Percentiles rank a stretch among this genome's conserved stretches.
These are phyloP conservation scores for Paralagenidium karlingii DNA, from an alignment of 352 stramenopile species.

Conservation along the genomic window DNA sequence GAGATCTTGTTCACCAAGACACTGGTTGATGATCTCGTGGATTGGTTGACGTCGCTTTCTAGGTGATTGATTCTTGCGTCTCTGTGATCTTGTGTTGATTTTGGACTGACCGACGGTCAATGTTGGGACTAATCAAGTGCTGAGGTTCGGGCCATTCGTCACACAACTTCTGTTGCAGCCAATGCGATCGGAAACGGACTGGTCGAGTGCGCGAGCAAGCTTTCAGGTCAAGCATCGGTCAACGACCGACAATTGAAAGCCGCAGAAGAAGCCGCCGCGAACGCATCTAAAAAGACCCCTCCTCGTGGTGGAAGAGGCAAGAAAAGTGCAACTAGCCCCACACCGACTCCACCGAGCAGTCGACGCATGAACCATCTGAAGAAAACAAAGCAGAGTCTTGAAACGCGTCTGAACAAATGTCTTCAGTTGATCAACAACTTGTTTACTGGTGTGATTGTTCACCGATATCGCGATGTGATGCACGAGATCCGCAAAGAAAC, in stretches of 20 bases:
- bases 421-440: conserved; percentile 48
- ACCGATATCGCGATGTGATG: conserved; percentile 90
- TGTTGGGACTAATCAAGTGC: too few species aligned
- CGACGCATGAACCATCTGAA: conserved; percentile 23
- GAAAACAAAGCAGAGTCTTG: conserved; percentile 64
- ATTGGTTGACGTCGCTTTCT: conserved; percentile 74
- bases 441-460: conserved; percentile 66
- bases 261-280: conserved; percentile 13
- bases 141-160: conserved; percentile 69
- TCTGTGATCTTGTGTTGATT: background rate
- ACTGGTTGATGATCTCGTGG: conserved; percentile 45
- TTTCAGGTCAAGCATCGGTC: conserved; percentile 51
- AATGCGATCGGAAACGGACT: conserved; percentile 57
- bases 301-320: too few species aligned
- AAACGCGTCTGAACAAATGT: conserved; percentile 30
- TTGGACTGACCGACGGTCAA: conserved; percentile 1
- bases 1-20: conserved; percentile 67
- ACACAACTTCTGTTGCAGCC: conserved; percentile 58
- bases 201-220: conserved; percentile 26
- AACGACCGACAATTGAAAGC: conserved; percentile 60
- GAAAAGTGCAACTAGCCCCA: conserved; percentile 2
- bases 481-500: conserved; percentile 77
- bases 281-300: conserved; percentile 25
- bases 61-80: conserved; percentile 15
- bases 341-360: too few species aligned